Evolutionary conservation across 2,329 filamentous ascomycete species (phyloP), one percentile per base, ranked within the genome.

Genomic region (Claviceps monticola): DNA sequence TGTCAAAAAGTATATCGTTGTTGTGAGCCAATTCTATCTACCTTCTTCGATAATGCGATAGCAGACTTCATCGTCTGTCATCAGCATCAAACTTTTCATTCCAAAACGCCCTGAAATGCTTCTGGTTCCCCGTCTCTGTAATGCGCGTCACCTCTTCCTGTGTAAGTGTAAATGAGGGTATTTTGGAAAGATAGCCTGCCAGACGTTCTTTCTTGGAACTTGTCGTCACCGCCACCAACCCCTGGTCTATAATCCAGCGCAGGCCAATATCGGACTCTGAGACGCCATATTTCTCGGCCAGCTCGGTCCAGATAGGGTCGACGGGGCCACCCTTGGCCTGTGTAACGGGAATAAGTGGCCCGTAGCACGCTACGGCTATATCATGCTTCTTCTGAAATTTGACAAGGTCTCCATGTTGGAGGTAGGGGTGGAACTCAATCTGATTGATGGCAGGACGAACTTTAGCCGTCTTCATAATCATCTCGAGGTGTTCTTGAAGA

Each of bases 391-490:
- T 72, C 64, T 75, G 76, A 66, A 77, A 86, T 16, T 70, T 66
- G 36, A 85, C 51, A 13, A 86, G 69, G 53, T 74, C 70, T 5
- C 71, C 72, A 62, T 84, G 83, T 66, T 85, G 83, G 49, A 86
- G 71, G 63, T 88, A 87, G 0, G 86, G 85, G 66, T 93, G 84
- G 61, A 79, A 82, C 70, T 91, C 86, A 61, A 91, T 85, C 73
- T 93, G 86, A 70, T 91, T 90, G 55, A 86, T 76, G 6, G 78
- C 81, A 0, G 87, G 87, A 3, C 71, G 63, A 54, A 84, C 64
- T 58, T 74, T 76, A 49, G 82, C 81, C 5, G 80, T 79, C 62
- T 74, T 64, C 2, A 83, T 68, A 43, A 83, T 62, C 2, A 68
- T 61, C 62, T 83, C 75, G 19, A 84, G 66, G 57, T 84, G 70